Evolutionary conservation across 192 early-diverging fungal genomes (phyloP), one percentile per base, ranked within the genome.

Genomic region (Phlyctochytrium planicorne): DNA sequence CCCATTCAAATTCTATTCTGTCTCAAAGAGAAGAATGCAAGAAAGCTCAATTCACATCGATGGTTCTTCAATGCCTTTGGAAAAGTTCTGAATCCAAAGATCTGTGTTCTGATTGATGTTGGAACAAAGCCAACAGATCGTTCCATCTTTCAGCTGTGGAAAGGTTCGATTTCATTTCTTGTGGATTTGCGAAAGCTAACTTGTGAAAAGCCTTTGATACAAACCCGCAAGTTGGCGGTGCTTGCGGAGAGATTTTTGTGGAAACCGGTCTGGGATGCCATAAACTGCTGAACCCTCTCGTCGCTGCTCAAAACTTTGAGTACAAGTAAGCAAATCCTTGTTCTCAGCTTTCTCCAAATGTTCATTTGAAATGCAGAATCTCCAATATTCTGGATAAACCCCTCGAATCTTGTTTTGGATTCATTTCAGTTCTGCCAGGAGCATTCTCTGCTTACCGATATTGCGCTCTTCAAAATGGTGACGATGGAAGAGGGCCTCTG

Each of bases 361-460:
- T 62, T 31, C 36, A 60, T 32, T 6, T 0, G 1, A 30, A 30
- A 17, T 61, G 30, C 55, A 74, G 62, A 63, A 76, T 75, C 30
- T 80, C 70, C 68, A 90, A 90, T 67, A 79, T 75, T 89, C 88
- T 30, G 89, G 90, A 91, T 68, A 93, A 93, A 61, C 89, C 90
- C 30, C 76, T 91, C 65, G 89, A 91, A 70, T 92, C 91, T 16
- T 84, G 91, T n/a, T 94, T 95, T 85, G 95, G 94, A 24, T 94
- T 93, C 78, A 96, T 96, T 57, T 90, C 91, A 84, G 94, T 96
- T 36, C 84, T 98, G 4, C 96, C 96, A 0, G 91, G 92, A 72
- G 91, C 91, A 0, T 93, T 93, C 64, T 90, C 88, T 25, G 92
- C 92, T 3, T 93, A 93, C 69, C 84, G 92, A 2, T 93, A 84